A percentile compares a stretch with the other conserved stretches of the same genome.
Conservation (phyloP, 768 basidiomycete genomes). For the Pulveroboletus sp. region DNA sequence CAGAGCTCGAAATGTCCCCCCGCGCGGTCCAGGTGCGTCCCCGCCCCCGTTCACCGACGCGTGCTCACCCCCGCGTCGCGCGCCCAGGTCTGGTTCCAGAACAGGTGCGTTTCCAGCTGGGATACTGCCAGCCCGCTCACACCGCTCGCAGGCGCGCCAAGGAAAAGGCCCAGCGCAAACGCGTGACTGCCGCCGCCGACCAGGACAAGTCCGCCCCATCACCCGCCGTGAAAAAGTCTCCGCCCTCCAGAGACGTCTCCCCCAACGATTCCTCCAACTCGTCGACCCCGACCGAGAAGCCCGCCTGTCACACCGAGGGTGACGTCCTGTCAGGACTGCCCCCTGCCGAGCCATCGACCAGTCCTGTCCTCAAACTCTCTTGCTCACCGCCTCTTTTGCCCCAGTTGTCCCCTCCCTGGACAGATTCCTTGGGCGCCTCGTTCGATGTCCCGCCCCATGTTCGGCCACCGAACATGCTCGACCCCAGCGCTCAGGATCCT, state of each 20-base stretch:
- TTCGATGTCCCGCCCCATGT: slow-evolving; percentile 22
- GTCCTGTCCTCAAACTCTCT: slow-evolving; percentile 23
- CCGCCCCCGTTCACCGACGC: slow-evolving; percentile 3
- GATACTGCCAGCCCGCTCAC: slow-evolving; percentile 8
- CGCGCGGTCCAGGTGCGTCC: slow-evolving; percentile 87
- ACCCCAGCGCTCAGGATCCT: slow-evolving; percentile 24
- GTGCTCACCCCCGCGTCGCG: slow-evolving; percentile 22
- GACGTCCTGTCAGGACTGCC: slow-evolving; percentile 3
- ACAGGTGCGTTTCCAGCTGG: slow-evolving; percentile 48
- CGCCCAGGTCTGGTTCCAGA: slow-evolving; percentile 86
- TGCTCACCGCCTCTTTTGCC: slow-evolving; percentile 17
- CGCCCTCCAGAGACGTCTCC: slow-evolving; percentile 21
- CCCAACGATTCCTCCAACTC: slow-evolving; percentile 30
- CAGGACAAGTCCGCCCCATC: slow-evolving; percentile 5
- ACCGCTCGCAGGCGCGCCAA: slow-evolving; percentile 65
- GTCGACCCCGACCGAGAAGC: slow-evolving; percentile 42
- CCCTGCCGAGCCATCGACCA: slow-evolving; percentile 4
- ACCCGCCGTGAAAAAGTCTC: slow-evolving; percentile 12
- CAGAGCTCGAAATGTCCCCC: slow-evolving; percentile 86
- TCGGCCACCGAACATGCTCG: slow-evolving; percentile 21
- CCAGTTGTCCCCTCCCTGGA: slow-evolving; percentile 22
- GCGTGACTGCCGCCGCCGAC: slow-evolving; percentile 36
- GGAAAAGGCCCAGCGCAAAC: slow-evolving; percentile 65
- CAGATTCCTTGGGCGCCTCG: slow-evolving; percentile 34
- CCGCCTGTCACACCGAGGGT: slow-evolving; percentile 21